Conservation (phyloP, 1,284 basidiomycete genomes). For the Irpex sp. region DNA sequence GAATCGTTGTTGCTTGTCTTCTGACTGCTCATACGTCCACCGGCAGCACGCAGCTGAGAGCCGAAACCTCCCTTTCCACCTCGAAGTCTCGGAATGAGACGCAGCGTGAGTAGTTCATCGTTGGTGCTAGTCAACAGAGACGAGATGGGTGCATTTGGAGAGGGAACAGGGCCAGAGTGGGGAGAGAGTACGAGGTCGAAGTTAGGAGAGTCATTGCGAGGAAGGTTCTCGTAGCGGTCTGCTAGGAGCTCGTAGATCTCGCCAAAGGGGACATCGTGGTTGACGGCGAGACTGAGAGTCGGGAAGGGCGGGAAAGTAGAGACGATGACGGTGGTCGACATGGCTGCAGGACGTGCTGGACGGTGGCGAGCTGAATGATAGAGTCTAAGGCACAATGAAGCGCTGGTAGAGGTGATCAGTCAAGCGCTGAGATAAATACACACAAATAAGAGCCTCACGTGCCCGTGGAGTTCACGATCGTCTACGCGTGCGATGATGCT, state of each 20-base stretch:
- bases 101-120: constrained; percentile 45
- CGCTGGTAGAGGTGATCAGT: no score
- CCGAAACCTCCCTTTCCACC: constrained; percentile 99
- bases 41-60: constrained; percentile 91
- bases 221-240: constrained; percentile 53
- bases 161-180: constrained; percentile 43
- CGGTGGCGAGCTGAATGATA: background rate
- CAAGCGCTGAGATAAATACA: background rate
- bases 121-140: constrained; percentile 34
- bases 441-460: background rate
- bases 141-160: constrained; percentile 36
- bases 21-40: constrained; percentile 94
- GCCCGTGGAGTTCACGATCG: background rate
- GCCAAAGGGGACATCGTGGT: constrained; percentile 43
- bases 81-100: constrained; percentile 63
- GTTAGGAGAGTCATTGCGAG: constrained; percentile 27
- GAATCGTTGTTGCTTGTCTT: constrained; percentile 95
- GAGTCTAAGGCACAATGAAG: no score
- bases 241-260: constrained; percentile 49
- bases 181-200: constrained; percentile 47
- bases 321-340: constrained; percentile 55
- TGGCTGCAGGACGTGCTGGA: constrained; percentile 12
- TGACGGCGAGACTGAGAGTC: constrained; percentile 58
- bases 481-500: background rate
- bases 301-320: constrained; percentile 75